Percentiles rank a stretch among this genome's conserved stretches.
These are phyloP conservation scores for Penicillium pulvis DNA, from an alignment of 495 filamentous ascomycete species.

Conservation along the genomic window DNA sequence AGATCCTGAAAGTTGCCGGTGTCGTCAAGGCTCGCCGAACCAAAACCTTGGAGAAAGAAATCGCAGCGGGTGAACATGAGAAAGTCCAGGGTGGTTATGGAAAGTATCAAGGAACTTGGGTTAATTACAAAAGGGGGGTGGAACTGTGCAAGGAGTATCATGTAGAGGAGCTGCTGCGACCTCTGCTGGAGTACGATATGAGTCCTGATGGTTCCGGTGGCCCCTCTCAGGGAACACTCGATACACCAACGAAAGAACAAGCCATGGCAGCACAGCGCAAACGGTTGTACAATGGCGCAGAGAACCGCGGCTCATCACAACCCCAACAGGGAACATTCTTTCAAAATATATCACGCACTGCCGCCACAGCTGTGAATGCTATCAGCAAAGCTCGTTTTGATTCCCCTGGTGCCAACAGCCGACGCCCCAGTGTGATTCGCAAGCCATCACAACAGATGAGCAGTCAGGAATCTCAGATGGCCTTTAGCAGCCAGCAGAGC, in stretches of 20 bases:
- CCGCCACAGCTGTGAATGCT: slow-evolving; percentile 87
- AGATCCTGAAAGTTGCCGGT: slow-evolving; percentile 93
- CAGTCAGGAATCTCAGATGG: slow-evolving; percentile 63
- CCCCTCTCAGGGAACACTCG: slow-evolving; percentile 60
- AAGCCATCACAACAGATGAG: slow-evolving; percentile 62
- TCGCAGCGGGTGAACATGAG: slow-evolving; percentile 91
- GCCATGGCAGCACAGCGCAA: slow-evolving; percentile 98
- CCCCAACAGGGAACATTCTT: slow-evolving; percentile 83
- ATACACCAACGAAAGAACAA: slow-evolving; percentile 99
- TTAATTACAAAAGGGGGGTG: slow-evolving; percentile 84
- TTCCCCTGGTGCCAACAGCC: slow-evolving; percentile 62
- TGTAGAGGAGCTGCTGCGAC: slow-evolving; percentile 82
- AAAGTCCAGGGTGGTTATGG: slow-evolving; percentile 99
- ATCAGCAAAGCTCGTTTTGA: slow-evolving; percentile 95
- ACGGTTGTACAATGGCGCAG: slow-evolving; percentile 74
- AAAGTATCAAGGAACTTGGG: slow-evolving; percentile 99
- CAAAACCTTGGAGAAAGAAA: slow-evolving; percentile 97
- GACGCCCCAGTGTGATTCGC: slow-evolving; percentile 50
- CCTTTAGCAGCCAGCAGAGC: slow-evolving; percentile 66
- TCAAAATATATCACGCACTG: slow-evolving; percentile 90
- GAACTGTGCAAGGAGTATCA: slow-evolving; percentile 94
- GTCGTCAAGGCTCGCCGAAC: slow-evolving; percentile 96
- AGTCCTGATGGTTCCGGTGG: slow-evolving; percentile 70
- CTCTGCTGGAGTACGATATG: slow-evolving; percentile 87
- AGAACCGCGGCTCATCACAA: slow-evolving; percentile 65